These are phyloP conservation scores for Diaporthe longicolla DNA, from an alignment of 2,329 filamentous ascomycete genomes.

Conservation along the genomic window DNA sequence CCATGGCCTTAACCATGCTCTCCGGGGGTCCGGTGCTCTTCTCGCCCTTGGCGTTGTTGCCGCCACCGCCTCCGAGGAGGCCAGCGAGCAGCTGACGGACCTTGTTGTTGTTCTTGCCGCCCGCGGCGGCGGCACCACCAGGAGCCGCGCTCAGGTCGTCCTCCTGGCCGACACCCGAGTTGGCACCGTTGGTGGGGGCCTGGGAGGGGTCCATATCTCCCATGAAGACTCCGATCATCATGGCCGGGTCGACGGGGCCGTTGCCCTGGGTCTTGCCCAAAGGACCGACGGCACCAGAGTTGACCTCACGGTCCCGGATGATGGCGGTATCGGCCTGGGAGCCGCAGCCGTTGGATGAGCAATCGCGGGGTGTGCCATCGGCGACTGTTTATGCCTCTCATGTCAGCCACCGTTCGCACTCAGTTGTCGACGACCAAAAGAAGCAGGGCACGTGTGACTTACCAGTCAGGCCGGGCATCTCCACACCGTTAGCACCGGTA, in stretches of 20 bases:
- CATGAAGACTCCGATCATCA: slow-evolving; percentile 68
- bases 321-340: slow-evolving; percentile 70
- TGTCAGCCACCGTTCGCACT: slow-evolving; percentile 16
- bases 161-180: slow-evolving; percentile 51
- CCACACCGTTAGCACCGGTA: slow-evolving; percentile 40
- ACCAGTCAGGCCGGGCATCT: slow-evolving; percentile 41
- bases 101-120: slow-evolving; percentile 30
- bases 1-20: slow-evolving; percentile 62
- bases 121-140: not conserved
- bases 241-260: slow-evolving; percentile 63
- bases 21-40: slow-evolving; percentile 58
- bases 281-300: slow-evolving; percentile 62
- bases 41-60: slow-evolving; percentile 55
- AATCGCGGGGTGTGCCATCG: slow-evolving; percentile 71
- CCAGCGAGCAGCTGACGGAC: slow-evolving; percentile 48
- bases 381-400: slow-evolving; percentile 52
- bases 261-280: slow-evolving; percentile 66
- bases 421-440: not conserved
- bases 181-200: slow-evolving; percentile 51
- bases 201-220: slow-evolving; percentile 45
- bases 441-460: not conserved
- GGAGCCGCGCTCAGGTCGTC: slow-evolving; percentile 47
- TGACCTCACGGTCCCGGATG: slow-evolving; percentile 65
- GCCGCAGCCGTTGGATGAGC: slow-evolving; percentile 64
- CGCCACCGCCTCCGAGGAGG: slow-evolving; percentile 46